Evolutionary conservation across 768 basidiomycete species (phyloP), one percentile per base, ranked within the genome.

Genomic region (Rubroboletus pulcherrimus): DNA sequence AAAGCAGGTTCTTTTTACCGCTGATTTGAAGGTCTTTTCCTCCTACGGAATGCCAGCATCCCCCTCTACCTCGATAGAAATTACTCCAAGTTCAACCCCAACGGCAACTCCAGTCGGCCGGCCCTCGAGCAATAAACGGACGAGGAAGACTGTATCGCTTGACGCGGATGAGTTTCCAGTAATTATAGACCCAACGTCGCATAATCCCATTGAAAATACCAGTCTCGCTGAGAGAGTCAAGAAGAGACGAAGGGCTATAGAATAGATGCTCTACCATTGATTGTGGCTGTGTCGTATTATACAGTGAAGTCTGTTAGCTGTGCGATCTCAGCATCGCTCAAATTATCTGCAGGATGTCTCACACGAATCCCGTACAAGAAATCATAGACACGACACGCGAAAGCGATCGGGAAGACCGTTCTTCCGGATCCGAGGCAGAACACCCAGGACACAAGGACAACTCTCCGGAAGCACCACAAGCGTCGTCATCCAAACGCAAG

Each of bases 11-110:
- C 71, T 90, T 33, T 90, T 90, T 57, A 88, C 89, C 1, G 80
- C 89, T 8, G 89, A 90, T 61, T 70, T 90, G 31, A 88, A 85
- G 61, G 74, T 80, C 0, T 90, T 89, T 58, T 78, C 87, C 1
- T 67, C 78, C 11, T 81, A 85, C 56, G 85, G 84, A n/a, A 64
- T 80, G 47, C 58, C 72, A 8, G 62, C 66, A 3, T 62, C 71
- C 19, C 39, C 58, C 48, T 60, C 51, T 34, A 34, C 52, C 48
- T 49, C 53, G 14, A 47, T 17, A 29, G 46, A 62, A 37, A 58
- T 53, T 0, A 55, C 58, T 7, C 59, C 59, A 9, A 37, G 37
- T 43, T 70, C 69, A 29, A 69, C 63, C 15, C 66, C 65, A 24
- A 64, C 64, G 11, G 53, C 71, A 37, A 72, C 71, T 14, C 72